phyloP scores from a whole-genome alignment of 345 rosid species.

The Gossypium australe region DNA sequence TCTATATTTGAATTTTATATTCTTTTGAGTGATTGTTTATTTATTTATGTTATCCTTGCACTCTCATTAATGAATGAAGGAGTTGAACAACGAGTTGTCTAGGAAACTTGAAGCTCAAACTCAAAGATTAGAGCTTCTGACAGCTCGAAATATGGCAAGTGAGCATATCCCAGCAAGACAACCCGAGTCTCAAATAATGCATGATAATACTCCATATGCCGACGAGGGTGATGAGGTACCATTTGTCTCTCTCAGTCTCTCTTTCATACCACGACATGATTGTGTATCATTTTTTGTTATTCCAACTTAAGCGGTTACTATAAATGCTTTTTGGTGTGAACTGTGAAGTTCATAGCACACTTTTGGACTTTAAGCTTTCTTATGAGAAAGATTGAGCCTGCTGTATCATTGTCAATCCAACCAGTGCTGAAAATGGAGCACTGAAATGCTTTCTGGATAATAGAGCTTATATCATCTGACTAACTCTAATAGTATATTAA shows the following conservation, averaged over 20 bases:
- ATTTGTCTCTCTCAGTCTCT: conserved; percentile 8
- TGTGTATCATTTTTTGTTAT: background rate
- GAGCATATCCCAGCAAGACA: conserved; percentile 46
- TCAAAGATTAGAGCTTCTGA: conserved; percentile 87
- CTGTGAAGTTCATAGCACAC: too few species aligned
- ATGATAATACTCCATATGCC: conserved; percentile 61
- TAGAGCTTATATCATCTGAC: background rate
- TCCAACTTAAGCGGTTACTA: background rate
- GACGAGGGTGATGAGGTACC: conserved; percentile 99
- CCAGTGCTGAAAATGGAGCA: too few species aligned
- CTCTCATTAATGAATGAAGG: conserved; percentile 42
- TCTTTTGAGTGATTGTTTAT: background rate
- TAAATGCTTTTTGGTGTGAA: background rate
- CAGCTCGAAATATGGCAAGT: conserved; percentile 67
- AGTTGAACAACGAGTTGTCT: conserved; percentile 72
- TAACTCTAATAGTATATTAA: background rate
- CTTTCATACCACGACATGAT: background rate
- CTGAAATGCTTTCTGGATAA: background rate
- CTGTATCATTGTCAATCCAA: too few species aligned
- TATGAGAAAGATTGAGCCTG: too few species aligned
- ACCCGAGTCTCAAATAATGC: conserved; percentile 39
- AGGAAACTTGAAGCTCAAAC: conserved; percentile 87
- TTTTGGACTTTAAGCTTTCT: too few species aligned
- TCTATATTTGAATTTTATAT: background rate
- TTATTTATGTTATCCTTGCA: background rate